phyloP scores from a whole-genome alignment of 768 basidiomycete genomes.

The Macrolepiota albuminosa region DNA sequence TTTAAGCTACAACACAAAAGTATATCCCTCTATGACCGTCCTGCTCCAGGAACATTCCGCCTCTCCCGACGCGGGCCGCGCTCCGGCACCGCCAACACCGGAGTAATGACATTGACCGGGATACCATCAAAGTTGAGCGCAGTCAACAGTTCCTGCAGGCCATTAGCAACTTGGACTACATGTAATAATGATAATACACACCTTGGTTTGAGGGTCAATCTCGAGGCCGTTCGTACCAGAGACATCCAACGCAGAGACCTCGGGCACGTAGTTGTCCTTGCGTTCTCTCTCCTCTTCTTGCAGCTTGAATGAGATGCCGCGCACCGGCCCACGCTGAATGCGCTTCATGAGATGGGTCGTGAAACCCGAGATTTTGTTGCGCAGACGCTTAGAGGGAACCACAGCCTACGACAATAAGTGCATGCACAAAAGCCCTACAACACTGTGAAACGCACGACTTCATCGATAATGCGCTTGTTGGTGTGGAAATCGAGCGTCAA shows the following conservation, averaged over 20 bases:
- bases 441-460: conserved; percentile 57
- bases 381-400: conserved; percentile 96
- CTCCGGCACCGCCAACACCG: conserved; percentile 62
- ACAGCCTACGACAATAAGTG: conserved; percentile 50
- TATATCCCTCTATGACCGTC: conserved; percentile 29
- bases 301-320: conserved; percentile 99
- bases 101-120: conserved; percentile 62
- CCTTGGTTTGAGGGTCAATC: conserved; percentile 93
- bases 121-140: conserved; percentile 95
- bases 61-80: conserved; percentile 71
- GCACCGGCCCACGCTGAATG: conserved; percentile 96
- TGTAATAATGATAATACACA: conserved; percentile 28
- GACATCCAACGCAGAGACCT: conserved; percentile 92
- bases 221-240: conserved; percentile 61
- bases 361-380: conserved; percentile 99
- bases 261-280: conserved; percentile 99
- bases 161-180: neutral
- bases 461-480: conserved; percentile 98
- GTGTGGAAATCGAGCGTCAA: conserved; percentile 99
- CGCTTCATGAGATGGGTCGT: conserved; percentile 99
- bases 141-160: conserved; percentile 72
- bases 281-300: conserved; percentile 99
- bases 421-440: neutral
- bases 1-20: conserved; percentile 4
- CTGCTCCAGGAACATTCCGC: conserved; percentile 80